Conservation (phyloP, 2,329 filamentous ascomycete species). For the Pseudogymnoascus destructans region DNA sequence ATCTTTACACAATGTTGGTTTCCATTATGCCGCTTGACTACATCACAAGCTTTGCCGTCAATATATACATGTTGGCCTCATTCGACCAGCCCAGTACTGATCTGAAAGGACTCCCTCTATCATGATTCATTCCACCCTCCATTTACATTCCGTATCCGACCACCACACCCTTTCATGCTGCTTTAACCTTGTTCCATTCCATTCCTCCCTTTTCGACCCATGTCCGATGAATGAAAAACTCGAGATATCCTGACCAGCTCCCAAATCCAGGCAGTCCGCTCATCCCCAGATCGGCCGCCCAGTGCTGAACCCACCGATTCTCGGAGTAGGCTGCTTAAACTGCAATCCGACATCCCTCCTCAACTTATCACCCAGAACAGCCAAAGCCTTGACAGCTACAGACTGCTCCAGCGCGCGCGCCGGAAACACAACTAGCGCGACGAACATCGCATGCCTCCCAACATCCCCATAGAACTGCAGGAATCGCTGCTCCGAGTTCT, state of each 20-base stretch:
- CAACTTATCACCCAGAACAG: conserved; percentile 41
- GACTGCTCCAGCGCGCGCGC: conserved; percentile 34
- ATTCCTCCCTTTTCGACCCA: not conserved
- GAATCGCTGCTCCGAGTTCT: conserved; percentile 62
- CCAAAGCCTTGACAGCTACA: conserved; percentile 37
- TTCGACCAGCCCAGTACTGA: not conserved
- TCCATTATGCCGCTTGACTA: not conserved
- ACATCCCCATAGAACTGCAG: conserved; percentile 69
- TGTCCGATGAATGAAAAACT: not conserved
- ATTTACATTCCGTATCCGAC: not conserved
- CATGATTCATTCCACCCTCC: not conserved
- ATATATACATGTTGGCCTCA: not conserved
- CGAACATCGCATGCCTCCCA: conserved; percentile 55
- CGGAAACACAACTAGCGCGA: conserved; percentile 65
- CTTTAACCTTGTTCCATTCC: not conserved
- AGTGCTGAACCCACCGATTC: not conserved
- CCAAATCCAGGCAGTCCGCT: not conserved
- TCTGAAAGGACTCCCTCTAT: not conserved
- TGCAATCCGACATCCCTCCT: conserved; percentile 37
- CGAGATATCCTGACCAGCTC: too few relatives aligned
- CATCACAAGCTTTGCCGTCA: not conserved
- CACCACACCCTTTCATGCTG: not conserved
- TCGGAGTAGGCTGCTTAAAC: not conserved
- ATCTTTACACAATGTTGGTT: not conserved
- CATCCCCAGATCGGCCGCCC: not conserved